Evolutionary conservation across 257 asterid genomes (phyloP).

Genomic region (Orobanche coerulescens): DNA sequence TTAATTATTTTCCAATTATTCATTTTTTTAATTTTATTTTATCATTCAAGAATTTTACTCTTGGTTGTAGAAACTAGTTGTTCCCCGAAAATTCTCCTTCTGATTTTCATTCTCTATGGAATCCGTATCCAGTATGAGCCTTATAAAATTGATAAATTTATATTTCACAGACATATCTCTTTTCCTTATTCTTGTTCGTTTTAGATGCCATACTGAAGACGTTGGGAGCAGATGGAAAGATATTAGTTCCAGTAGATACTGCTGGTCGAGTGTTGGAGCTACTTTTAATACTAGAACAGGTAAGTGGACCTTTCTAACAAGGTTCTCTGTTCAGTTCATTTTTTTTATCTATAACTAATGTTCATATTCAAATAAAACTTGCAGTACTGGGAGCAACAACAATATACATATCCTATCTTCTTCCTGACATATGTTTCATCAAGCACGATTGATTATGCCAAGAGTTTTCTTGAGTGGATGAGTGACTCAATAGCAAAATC

Average conservation of each 20-base stretch:
- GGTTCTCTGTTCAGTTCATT: slow-evolving; percentile 17
- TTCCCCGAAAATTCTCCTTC: not conserved
- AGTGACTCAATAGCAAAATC: slow-evolving; percentile 93
- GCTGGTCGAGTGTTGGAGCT: slow-evolving; percentile 98
- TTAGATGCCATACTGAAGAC: slow-evolving; percentile 67
- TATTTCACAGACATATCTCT: not conserved
- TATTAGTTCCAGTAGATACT: slow-evolving; percentile 87
- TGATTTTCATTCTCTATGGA: slow-evolving; percentile 2
- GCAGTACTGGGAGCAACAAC: slow-evolving; percentile 88
- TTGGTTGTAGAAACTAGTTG: slow-evolving; percentile 1
- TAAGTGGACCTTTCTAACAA: slow-evolving; percentile 21
- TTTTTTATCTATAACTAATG: slow-evolving; percentile 17
- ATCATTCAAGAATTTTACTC: slow-evolving; percentile 2
- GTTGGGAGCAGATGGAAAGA: slow-evolving; percentile 68
- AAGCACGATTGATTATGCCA: slow-evolving; percentile 85
- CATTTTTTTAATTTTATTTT: not conserved
- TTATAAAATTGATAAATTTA: not conserved
- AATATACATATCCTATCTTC: slow-evolving; percentile 67
- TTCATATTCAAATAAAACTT: slow-evolving; percentile 27
- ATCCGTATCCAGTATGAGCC: slow-evolving; percentile 2
- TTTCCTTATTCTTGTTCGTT: slow-evolving; percentile 21
- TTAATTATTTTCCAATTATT: not conserved
- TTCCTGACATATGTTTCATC: slow-evolving; percentile 84
- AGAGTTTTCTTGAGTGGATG: slow-evolving; percentile 99
- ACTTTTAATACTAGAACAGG: slow-evolving; percentile 83